Evolutionary conservation across 306 rosid genomes (phyloP).

Genomic region (Sicyos baderoa): DNA sequence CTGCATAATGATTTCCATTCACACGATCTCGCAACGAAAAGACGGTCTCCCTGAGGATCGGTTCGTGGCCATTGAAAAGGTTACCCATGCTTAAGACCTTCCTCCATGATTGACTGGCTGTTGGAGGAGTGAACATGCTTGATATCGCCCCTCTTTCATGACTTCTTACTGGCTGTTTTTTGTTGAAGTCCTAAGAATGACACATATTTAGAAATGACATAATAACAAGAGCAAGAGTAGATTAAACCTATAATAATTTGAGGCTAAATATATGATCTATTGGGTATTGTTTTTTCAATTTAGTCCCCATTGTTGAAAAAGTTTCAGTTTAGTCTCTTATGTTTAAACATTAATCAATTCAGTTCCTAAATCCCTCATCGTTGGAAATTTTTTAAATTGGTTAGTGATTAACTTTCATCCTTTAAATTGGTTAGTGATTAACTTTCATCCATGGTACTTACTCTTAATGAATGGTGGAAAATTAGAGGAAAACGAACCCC

Average conservation of each 20-base stretch:
- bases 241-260: neutral
- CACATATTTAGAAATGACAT: neutral
- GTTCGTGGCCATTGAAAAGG: constrained; percentile 95
- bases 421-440: neutral
- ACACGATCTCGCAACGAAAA: constrained; percentile 56
- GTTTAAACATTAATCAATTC: neutral
- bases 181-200: constrained; percentile 51
- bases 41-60: constrained; percentile 70
- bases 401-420: neutral
- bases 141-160: constrained; percentile 65
- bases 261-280: neutral
- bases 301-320: neutral
- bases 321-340: neutral
- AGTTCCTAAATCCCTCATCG: too few species aligned
- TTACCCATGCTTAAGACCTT: constrained; percentile 96
- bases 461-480: neutral
- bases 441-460: neutral
- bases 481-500: neutral
- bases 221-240: neutral
- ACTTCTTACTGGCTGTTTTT: constrained; percentile 43
- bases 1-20: constrained; percentile 75
- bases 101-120: constrained; percentile 93
- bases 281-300: neutral
- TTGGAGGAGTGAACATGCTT: constrained; percentile 68
- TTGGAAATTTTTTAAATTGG: neutral